phyloP scores from a whole-genome alignment of 2,329 filamentous ascomycete genomes.

The Macrophomina tecta region DNA sequence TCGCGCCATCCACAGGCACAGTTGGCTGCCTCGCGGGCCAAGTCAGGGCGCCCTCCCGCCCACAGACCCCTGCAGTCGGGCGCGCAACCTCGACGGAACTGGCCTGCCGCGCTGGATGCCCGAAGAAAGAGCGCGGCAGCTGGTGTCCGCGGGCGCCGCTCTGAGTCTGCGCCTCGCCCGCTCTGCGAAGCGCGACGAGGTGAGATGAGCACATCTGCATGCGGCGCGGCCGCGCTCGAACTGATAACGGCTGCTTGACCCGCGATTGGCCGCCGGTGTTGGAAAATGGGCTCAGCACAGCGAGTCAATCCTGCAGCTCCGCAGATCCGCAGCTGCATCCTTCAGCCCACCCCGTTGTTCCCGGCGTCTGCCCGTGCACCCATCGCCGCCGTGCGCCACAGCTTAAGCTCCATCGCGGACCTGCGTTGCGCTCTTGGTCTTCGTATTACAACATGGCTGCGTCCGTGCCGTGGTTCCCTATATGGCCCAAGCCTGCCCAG shows the following conservation, averaged over 20 bases:
- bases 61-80: not conserved
- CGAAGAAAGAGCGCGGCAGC: not conserved
- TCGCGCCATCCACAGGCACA: not conserved
- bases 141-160: not conserved
- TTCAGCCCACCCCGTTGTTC: not conserved
- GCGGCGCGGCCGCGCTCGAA: not conserved
- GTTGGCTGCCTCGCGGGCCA: not conserved
- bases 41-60: not conserved
- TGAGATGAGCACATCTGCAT: not conserved
- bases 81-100: not conserved
- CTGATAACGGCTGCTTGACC: not conserved
- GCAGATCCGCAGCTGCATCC: not conserved
- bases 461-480: slow-evolving; percentile 1
- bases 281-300: not conserved
- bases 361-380: slow-evolving; percentile 4
- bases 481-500: not conserved
- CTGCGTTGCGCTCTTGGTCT: not conserved
- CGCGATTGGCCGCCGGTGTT: not conserved
- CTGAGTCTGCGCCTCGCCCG: not conserved
- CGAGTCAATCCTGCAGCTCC: not conserved
- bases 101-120: not conserved
- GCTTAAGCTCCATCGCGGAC: not conserved
- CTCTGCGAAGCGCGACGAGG: not conserved
- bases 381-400: slow-evolving; percentile 7
- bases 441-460: slow-evolving; percentile 1